Percentiles rank a stretch among this genome's conserved stretches.
These are phyloP conservation scores for Raphanus raphanistrum DNA, from an alignment of 345 rosid species.

Conservation along the genomic window DNA sequence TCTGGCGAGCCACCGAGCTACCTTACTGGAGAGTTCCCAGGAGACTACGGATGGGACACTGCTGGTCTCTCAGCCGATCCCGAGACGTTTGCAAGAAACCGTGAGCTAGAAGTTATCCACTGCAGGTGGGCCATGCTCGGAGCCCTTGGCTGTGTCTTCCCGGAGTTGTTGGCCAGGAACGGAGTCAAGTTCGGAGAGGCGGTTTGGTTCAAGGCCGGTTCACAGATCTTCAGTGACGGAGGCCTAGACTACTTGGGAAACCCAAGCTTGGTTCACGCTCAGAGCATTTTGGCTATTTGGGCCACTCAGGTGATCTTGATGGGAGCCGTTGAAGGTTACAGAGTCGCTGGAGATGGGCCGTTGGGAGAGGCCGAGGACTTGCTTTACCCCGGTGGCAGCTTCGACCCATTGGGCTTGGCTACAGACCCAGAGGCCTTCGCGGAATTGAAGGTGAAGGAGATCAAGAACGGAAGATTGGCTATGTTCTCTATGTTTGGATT, in stretches of 20 bases:
- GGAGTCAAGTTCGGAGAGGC: constrained; percentile 83
- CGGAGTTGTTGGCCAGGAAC: constrained; percentile 57
- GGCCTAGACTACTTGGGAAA: constrained; percentile 84
- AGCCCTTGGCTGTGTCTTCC: constrained; percentile 56
- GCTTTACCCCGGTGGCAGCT: constrained; percentile 51
- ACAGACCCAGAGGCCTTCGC: constrained; percentile 88
- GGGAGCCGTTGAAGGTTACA: constrained; percentile 85
- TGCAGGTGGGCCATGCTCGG: constrained; percentile 54
- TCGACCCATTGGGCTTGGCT: constrained; percentile 54
- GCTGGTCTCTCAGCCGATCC: constrained; percentile 57
- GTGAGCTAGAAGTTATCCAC: constrained; percentile 58
- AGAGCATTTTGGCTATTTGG: constrained; percentile 83
- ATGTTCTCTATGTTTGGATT: constrained; percentile 62
- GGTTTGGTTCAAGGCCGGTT: constrained; percentile 84
- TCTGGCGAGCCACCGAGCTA: constrained; percentile 56
- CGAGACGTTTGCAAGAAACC: constrained; percentile 53
- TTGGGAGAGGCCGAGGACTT: constrained; percentile 53
- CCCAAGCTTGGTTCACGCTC: constrained; percentile 79
- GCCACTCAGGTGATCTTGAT: constrained; percentile 68
- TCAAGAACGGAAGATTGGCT: constrained; percentile 63
- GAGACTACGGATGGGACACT: constrained; percentile 66
- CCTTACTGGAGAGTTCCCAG: constrained; percentile 70
- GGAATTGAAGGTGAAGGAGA: constrained; percentile 76
- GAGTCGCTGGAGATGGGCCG: constrained; percentile 57
- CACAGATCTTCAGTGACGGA: constrained; percentile 79